Evolutionary conservation across 179 eudicot genomes (phyloP), one percentile per base, ranked within the genome.

Genomic region (Spinacia oleracea): DNA sequence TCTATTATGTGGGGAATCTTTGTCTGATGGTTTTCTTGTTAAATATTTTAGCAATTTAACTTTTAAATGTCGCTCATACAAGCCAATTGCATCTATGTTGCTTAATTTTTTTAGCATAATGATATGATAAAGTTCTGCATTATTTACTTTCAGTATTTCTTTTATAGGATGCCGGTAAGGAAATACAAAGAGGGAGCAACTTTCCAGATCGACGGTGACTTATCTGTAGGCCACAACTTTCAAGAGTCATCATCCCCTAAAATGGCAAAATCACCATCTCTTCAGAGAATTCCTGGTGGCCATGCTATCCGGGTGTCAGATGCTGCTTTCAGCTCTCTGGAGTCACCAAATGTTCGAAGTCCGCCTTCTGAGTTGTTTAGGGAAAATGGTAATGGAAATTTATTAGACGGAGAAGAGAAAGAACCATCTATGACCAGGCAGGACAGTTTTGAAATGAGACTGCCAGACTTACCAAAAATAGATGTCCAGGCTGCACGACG

Each of bases 171-270:
- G 97, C 99, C 97, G 20, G 79, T 89, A 70, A 88, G 88, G 81
- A 93, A 83, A 81, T 88, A 92, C 88, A 90, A 89, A 80, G 92
- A 89, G 48, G 84, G 80, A 23, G 70, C 89, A 73, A 48, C 92
- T 79, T 94, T 96, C 74, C 99, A 94, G 79, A 79, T 91, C 71
- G 99, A 96, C 75, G 84, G 83, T 70, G 99, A 96, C 79, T 82
- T 89, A 23, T 88, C 98, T 68, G 89, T 86, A 43, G 84, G 90
- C 82, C 90, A 85, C 38, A 87, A 87, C 84, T 83, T 84, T 73
- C 97, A 96, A 79, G 99, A 96, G 78, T 86, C 99, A 34, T 93
- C 96, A 72, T 96, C 99, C 65, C 99, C 99, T 67, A 93, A 90
- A 90, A 89, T 96, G 90, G 88, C 85, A 31, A 96, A 93, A 85